phyloP scores from a whole-genome alignment of 768 basidiomycete genomes.

The Pulveroboletus sp. region DNA sequence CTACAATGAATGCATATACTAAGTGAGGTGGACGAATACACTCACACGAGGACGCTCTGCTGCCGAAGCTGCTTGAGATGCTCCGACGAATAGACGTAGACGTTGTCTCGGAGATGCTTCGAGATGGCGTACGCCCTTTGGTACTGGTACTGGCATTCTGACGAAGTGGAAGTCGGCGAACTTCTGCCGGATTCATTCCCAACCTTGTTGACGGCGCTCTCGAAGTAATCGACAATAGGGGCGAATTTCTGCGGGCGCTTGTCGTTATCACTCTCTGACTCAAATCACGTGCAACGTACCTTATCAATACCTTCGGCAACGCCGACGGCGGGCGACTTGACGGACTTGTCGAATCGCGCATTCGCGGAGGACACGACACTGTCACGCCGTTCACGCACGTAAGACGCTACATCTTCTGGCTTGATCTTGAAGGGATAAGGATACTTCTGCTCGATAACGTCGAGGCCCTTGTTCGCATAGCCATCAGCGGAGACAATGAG shows the following conservation, averaged over 20 bases:
- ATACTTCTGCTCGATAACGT: conserved; percentile 66
- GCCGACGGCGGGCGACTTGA: conserved; percentile 58
- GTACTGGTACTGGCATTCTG: conserved; percentile 68
- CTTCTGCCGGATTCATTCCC: conserved; percentile 45
- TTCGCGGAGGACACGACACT: conserved; percentile 50
- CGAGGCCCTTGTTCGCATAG: conserved; percentile 71
- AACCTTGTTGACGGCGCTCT: conserved; percentile 50
- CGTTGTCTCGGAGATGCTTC: conserved; percentile 55
- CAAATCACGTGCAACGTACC: conserved; percentile 39
- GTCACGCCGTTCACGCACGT: conserved; percentile 55
- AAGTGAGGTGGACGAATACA: conserved; percentile 5
- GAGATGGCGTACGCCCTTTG: conserved; percentile 70
- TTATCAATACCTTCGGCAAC: conserved; percentile 70
- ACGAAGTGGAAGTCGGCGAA: conserved; percentile 43
- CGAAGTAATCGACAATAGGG: conserved; percentile 73
- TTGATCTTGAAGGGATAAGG: conserved; percentile 74
- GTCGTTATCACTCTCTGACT: conserved; percentile 10
- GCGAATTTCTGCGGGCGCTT: conserved; percentile 49
- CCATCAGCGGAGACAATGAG: conserved; percentile 59
- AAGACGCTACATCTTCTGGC: conserved; percentile 64
- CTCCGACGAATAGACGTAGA: conserved; percentile 63
- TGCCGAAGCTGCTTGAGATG: conserved; percentile 67
- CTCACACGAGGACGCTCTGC: conserved; percentile 64
- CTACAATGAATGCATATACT: conserved; percentile 3
- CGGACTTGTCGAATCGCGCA: conserved; percentile 62